Percentiles rank a stretch among this genome's conserved stretches.
Conservation (phyloP, 805 yeast species). For the Lipomyces orientalis region DNA sequence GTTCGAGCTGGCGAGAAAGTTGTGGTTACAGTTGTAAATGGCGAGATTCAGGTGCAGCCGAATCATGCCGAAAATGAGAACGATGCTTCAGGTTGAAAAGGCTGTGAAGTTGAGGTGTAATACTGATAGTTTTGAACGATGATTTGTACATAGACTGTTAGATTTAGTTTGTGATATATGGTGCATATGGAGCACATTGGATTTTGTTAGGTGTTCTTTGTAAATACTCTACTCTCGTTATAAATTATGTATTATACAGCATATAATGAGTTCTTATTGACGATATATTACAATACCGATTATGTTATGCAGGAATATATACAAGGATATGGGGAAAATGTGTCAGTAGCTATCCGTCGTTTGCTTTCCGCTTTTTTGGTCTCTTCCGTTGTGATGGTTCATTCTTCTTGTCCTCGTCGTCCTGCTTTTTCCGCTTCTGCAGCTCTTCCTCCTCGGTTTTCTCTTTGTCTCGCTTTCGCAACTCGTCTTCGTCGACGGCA, state of each 20-base stretch:
- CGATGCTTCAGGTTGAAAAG: neutral
- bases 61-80: constrained; percentile 47
- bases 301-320: neutral
- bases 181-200: neutral
- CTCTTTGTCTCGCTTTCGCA: neutral
- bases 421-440: constrained; percentile 4
- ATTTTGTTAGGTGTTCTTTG: neutral
- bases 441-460: neutral
- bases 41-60: constrained; percentile 53
- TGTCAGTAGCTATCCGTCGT: neutral
- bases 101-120: neutral
- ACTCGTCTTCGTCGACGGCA: constrained; percentile 4
- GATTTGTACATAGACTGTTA: constrained; percentile 10
- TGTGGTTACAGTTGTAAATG: constrained; percentile 54
- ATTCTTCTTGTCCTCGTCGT: constrained; percentile 4
- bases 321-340: neutral
- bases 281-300: neutral
- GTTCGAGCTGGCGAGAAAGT: constrained; percentile 64
- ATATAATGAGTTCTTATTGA: neutral
- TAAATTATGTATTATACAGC: neutral
- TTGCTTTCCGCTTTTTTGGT: constrained; percentile 11
- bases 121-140: neutral
- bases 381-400: neutral
- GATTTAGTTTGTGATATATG: neutral
- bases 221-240: constrained; percentile 2